phyloP scores from a whole-genome alignment of 768 basidiomycete genomes.

The Russula ochroleuca region DNA sequence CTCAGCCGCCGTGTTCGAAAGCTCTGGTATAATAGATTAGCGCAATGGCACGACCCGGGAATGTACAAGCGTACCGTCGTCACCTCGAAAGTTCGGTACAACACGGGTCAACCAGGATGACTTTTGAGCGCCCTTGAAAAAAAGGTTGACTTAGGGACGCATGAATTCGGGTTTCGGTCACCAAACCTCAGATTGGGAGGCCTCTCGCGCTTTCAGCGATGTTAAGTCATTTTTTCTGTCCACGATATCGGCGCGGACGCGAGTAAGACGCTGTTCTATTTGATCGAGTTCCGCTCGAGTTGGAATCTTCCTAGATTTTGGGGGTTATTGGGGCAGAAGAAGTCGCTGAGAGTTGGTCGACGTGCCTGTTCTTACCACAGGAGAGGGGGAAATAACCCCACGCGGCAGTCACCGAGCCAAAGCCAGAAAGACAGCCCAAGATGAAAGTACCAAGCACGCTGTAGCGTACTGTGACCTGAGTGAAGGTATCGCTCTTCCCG shows the following conservation, averaged over 20 bases:
- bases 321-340: not conserved
- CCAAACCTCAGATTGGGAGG: conserved; percentile 30
- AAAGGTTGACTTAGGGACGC: not conserved
- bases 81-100: conserved; percentile 47
- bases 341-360: not conserved
- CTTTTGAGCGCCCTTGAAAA: conserved; percentile 23
- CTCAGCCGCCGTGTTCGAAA: conserved; percentile 17
- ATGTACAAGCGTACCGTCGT: conserved; percentile 32
- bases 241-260: conserved; percentile 55
- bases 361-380: conserved; percentile 32
- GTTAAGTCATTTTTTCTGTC: conserved; percentile 36
- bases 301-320: conserved; percentile 36
- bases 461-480: conserved; percentile 52
- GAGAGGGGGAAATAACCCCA: conserved; percentile 55
- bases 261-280: conserved; percentile 55
- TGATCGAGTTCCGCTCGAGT: conserved; percentile 51
- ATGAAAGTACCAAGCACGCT: conserved; percentile 73
- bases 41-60: not conserved
- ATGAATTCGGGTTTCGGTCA: not conserved
- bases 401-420: conserved; percentile 65
- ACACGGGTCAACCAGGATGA: conserved; percentile 48
- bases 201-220: conserved; percentile 32
- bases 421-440: conserved; percentile 76
- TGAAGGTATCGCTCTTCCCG: conserved; percentile 37
- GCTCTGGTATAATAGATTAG: conserved; percentile 27